Evolutionary conservation across 331 rosid species (phyloP).

Genomic region (Quercus lobata): DNA sequence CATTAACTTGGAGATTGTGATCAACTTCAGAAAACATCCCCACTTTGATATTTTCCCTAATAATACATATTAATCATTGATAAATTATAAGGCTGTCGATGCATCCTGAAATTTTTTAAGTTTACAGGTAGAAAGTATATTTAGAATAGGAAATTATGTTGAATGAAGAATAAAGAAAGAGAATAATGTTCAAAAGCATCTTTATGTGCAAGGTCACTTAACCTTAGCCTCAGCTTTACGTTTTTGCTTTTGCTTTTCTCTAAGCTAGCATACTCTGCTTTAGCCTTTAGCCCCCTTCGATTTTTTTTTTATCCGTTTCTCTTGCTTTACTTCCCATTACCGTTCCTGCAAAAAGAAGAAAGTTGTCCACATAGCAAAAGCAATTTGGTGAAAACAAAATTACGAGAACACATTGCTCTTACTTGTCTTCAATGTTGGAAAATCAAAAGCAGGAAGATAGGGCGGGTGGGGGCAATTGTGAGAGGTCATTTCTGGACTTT

Average conservation of each 20-base stretch:
- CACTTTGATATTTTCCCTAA: too few species aligned
- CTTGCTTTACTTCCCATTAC: conserved; percentile 17
- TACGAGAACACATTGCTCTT: background rate
- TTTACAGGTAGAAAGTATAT: conserved; percentile 14
- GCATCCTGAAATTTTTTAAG: background rate
- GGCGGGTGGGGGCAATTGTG: conserved; percentile 8
- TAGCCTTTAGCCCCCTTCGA: conserved; percentile 27
- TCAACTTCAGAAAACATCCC: too few species aligned
- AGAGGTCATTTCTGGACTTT: background rate
- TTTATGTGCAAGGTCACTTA: conserved; percentile 34
- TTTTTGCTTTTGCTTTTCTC: conserved; percentile 37
- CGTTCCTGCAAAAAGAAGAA: conserved; percentile 11
- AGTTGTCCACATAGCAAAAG: background rate
- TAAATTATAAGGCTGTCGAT: too few species aligned
- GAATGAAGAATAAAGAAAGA: conserved; percentile 42
- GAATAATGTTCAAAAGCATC: conserved; percentile 53
- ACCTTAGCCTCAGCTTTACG: conserved; percentile 32
- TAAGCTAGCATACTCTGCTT: conserved; percentile 13
- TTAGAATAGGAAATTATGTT: background rate
- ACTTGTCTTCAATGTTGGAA: background rate
- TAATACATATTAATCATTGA: too few species aligned
- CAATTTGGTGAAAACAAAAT: background rate
- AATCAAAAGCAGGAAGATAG: background rate
- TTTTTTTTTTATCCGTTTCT: background rate
- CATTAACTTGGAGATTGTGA: too few species aligned